Base-by-base conservation (phyloP, 1,284 basidiomycete genomes). In the Sporisorium sorghi region DNA sequence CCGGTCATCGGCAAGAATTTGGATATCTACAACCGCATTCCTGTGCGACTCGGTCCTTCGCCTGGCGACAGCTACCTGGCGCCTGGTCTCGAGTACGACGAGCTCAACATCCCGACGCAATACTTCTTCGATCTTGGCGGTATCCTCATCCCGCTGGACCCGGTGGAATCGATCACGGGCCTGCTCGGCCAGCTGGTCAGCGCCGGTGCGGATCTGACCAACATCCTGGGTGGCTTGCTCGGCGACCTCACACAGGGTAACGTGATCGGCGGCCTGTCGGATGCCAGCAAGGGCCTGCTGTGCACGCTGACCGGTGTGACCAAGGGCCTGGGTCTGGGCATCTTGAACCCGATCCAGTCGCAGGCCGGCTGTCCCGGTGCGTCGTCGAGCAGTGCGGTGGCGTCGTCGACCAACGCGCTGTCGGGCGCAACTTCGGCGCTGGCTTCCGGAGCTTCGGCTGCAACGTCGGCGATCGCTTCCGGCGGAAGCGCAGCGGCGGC, bases 1-100 rank as follows among this genome's bases (percentile, higher is more conserved):
- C 30, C 23, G 2, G 43, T 76, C 15, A 67, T 82, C 28, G 78
- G 72, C 23, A 37, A 76, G 44, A 72, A 67, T 17, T 33, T 78
- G 21, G 75, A 80, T 53, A 62, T 74, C 37, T 75, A 67, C 73
- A 80, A 72, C 54, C 46, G 63, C 17, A 33, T 79, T 15, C 52
- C 60, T 0, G 53, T 67, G 24, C 56, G 61, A 30, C 26, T 80
- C 4, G 77, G 65, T 57, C 73, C 62, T 12, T 54, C 52, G 21
- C 61, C 55, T 2, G 69, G 64, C 46, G 72, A 75, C 51, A 68
- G 72, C 56, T 81, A 79, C 62, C 33, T 54, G 3, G 58, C 67
- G 5, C 67, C 64, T 3, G 70, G 57, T 52, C 57, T 82, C 30
- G 30, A 66, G 17, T 78, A 76, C 62, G 61, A 77, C 58, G 74